Evolutionary conservation across 805 yeast species (phyloP).

Genomic region (Schizosaccharomyces pombe): DNA sequence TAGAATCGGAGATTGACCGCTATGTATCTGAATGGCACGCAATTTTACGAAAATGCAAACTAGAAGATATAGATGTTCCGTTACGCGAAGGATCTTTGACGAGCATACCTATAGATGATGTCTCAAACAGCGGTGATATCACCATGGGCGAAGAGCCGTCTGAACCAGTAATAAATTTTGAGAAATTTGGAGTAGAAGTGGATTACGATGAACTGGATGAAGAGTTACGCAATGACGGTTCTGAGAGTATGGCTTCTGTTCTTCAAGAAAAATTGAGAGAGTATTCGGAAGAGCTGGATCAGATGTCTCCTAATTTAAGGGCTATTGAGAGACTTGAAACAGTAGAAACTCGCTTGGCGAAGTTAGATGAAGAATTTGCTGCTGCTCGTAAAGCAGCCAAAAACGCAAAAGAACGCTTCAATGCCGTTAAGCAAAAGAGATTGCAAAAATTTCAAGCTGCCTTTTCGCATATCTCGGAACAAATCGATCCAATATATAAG

Average conservation of each 20-base stretch:
- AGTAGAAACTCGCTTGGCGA: constrained; percentile 35
- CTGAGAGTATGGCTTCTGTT: constrained; percentile 12
- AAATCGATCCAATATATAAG: constrained; percentile 57
- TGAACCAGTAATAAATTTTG: constrained; percentile 14
- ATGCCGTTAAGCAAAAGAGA: constrained; percentile 35
- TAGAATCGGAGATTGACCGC: constrained; percentile 11
- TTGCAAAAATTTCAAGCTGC: constrained; percentile 37
- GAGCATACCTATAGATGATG: constrained; percentile 31
- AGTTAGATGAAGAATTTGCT: constrained; percentile 40
- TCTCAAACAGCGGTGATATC: background rate
- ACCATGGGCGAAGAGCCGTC: background rate
- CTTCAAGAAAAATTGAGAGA: constrained; percentile 13
- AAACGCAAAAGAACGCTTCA: constrained; percentile 30
- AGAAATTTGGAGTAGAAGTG: constrained; percentile 21
- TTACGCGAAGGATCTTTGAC: constrained; percentile 36
- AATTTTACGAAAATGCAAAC: constrained; percentile 45
- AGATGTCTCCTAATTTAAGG: constrained; percentile 55
- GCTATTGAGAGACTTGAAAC: constrained; percentile 57
- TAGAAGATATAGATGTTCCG: constrained; percentile 46
- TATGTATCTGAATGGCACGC: constrained; percentile 25
- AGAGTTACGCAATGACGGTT: constrained; percentile 19
- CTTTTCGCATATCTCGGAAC: constrained; percentile 47
- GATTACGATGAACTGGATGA: constrained; percentile 29
- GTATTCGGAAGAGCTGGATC: constrained; percentile 13
- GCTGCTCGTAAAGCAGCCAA: constrained; percentile 38